These are phyloP conservation scores for Helotiales sp. DNA, from an alignment of 2,329 filamentous ascomycete species.

Conservation along the genomic window DNA sequence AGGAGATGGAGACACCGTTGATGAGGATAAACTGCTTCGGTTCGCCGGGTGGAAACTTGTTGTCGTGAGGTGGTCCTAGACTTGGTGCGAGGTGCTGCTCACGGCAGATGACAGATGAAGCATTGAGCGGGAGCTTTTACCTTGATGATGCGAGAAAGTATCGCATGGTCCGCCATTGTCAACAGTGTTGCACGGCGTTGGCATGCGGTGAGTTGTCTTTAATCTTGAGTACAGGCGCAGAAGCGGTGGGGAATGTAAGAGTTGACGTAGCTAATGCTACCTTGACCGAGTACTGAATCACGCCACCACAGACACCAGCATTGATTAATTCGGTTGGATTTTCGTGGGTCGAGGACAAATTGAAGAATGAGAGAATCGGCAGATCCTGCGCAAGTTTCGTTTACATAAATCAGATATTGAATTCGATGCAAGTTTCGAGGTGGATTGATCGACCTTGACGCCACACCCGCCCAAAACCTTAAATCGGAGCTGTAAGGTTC, in stretches of 20 bases:
- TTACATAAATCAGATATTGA: neutral
- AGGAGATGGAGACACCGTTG: neutral
- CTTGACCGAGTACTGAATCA: neutral
- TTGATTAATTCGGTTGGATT: neutral
- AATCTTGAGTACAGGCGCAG: neutral
- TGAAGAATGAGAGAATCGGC: neutral
- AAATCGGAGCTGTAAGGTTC: neutral
- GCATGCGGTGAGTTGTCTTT: constrained; percentile 3
- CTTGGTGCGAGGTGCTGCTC: neutral
- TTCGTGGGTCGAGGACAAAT: neutral
- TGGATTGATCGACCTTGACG: constrained; percentile 1
- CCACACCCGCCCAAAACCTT: neutral
- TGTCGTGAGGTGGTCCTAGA: neutral
- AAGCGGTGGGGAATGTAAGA: neutral
- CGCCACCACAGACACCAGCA: constrained; percentile 1
- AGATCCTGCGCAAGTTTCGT: neutral
- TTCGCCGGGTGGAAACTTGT: neutral
- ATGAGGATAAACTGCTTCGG: neutral
- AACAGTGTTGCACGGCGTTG: neutral
- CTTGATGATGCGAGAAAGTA: neutral
- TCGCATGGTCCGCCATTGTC: constrained; percentile 4
- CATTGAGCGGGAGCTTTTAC: neutral
- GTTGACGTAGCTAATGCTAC: neutral
- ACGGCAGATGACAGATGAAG: neutral
- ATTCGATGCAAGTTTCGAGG: neutral